Evolutionary conservation across 306 rosid species (phyloP).

Genomic region (Betula pendula): DNA sequence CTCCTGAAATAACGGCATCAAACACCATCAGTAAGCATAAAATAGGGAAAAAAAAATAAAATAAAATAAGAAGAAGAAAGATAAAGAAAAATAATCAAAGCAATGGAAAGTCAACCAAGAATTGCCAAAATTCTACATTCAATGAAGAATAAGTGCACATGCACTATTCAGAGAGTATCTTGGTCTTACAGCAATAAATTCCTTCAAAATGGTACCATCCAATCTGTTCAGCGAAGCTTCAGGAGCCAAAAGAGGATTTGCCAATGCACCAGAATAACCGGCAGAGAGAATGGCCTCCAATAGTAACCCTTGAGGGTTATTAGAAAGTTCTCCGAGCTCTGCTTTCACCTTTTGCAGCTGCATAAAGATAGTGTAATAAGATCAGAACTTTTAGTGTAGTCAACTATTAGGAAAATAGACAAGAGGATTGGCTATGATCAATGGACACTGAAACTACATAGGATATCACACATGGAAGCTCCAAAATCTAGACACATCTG

Average conservation of each 20-base stretch:
- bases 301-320: slow-evolving; percentile 91
- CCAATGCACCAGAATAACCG: slow-evolving; percentile 90
- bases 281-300: slow-evolving; percentile 95
- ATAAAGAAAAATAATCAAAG: background rate
- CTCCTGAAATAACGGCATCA: slow-evolving; percentile 57
- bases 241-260: slow-evolving; percentile 90
- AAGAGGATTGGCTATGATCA: background rate
- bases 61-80: no score
- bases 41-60: slow-evolving; percentile 5
- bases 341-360: slow-evolving; percentile 78
- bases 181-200: slow-evolving; percentile 78
- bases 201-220: slow-evolving; percentile 66
- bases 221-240: slow-evolving; percentile 68
- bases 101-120: background rate
- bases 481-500: background rate
- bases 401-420: background rate
- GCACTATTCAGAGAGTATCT: slow-evolving; percentile 29
- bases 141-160: slow-evolving; percentile 20
- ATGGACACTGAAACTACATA: slow-evolving; percentile 12
- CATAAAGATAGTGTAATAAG: slow-evolving; percentile 25
- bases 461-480: background rate
- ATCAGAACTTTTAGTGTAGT: slow-evolving; percentile 21
- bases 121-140: background rate
- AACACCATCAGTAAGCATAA: slow-evolving; percentile 25
- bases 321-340: slow-evolving; percentile 75